Evolutionary conservation across 2,329 filamentous ascomycete genomes (phyloP), one percentile per base, ranked within the genome.

Genomic region (Colletotrichum tofieldiae): DNA sequence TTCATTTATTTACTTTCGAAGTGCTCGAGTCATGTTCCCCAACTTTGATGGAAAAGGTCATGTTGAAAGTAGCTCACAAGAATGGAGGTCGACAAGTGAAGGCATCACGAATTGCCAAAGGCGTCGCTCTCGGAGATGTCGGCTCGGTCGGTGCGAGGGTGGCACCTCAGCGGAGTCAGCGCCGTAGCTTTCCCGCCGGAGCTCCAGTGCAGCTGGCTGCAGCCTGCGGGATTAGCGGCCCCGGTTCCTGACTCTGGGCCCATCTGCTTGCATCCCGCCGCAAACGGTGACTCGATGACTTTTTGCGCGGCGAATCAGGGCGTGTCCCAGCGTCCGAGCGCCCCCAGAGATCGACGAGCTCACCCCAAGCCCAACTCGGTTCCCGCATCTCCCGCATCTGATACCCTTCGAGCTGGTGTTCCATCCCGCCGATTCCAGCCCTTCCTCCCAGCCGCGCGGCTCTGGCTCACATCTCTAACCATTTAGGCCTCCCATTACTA

Each of bases 231-330:
- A 18, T 59, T 54, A 54, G 65, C 43, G 68, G 35, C 39, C 16
- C 6, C 12, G 35, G 62, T 39, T 67, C 67, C 63, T 55, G 52
- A 37, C 43, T 23, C 20, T 29, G 16, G 18, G 12, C 9, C 23
- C 29, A 47, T 43, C 52, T 55, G 43, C 18, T 45, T 45, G 63
- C 43, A 65, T 26, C 20, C 23, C 37, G 62, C 35, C 63, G 67
- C 62, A 64, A 63, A 71, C 51, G 60, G 73, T 67, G 71, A 74
- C 70, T 66, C 70, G 37, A 70, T 65, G 73, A 74, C 58, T 62
- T 71, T 67, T 26, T 49, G 45, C 49, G 47, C 63, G 43, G 55
- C 71, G 66, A 73, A 73, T 73, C 71, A 73, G 45, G 51, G 23
- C 29, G 45, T 32, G 23, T 58, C 49, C 55, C 26, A 61, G 56